Conservation (phyloP, 106 monocot genomes). For the Apostasia shenzhenica region DNA sequence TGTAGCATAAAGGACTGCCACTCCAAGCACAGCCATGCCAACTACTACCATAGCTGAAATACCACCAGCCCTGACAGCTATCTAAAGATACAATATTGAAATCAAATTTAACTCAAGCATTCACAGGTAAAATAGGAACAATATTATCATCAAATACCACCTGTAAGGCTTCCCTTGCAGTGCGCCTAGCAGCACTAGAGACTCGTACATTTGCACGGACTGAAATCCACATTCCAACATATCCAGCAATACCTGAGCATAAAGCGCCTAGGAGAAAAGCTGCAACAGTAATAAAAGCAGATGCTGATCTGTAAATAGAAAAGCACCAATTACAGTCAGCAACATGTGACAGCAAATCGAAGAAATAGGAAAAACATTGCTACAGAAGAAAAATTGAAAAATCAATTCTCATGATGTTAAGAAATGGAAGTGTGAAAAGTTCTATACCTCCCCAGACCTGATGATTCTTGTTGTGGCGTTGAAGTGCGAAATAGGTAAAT, state of each 20-base stretch:
- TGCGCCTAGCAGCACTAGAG: slow-evolving; percentile 95
- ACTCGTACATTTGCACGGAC: slow-evolving; percentile 99
- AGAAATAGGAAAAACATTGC: slow-evolving; percentile 4
- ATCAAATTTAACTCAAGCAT: slow-evolving; percentile 1
- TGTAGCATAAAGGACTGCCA: slow-evolving; percentile 83
- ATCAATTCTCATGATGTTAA: not conserved
- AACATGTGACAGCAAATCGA: not conserved
- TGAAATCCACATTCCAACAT: slow-evolving; percentile 99
- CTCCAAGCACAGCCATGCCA: slow-evolving; percentile 96
- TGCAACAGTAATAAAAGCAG: slow-evolving; percentile 87
- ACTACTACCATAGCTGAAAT: slow-evolving; percentile 97
- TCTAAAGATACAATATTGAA: slow-evolving; percentile 28
- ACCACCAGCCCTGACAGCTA: slow-evolving; percentile 99
- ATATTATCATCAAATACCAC: slow-evolving; percentile 18
- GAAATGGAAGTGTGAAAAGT: not conserved
- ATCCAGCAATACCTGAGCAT: slow-evolving; percentile 94
- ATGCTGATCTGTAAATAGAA: slow-evolving; percentile 41
- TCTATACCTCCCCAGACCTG: slow-evolving; percentile 77
- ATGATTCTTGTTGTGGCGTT: slow-evolving; percentile 90
- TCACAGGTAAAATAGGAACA: not conserved
- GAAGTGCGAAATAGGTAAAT: slow-evolving; percentile 88
- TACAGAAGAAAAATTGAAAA: not conserved
- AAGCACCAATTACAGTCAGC: slow-evolving; percentile 3
- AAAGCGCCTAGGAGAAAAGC: slow-evolving; percentile 94
- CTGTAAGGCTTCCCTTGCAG: slow-evolving; percentile 97